Conservation (phyloP, 352 stramenopile species). For the Globisporangium emineosum region DNA sequence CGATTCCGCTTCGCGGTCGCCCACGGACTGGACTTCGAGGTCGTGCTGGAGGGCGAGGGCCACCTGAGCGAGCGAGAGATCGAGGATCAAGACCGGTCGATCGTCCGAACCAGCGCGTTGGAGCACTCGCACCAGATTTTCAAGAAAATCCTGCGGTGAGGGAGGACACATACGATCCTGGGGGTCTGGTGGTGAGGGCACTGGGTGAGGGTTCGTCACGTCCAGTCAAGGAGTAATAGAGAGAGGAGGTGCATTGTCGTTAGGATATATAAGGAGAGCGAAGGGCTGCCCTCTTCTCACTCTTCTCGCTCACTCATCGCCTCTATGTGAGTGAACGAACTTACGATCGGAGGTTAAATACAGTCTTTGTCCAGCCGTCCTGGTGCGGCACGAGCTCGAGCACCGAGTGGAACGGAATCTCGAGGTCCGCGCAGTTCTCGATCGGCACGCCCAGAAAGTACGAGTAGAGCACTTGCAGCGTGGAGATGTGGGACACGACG, state of each 20-base stretch:
- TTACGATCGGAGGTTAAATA: constrained; percentile 75
- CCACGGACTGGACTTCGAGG: constrained; percentile 58
- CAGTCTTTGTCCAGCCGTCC: constrained; percentile 78
- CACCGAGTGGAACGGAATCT: constrained; percentile 85
- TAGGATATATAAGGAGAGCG: neutral
- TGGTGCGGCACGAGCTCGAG: constrained; percentile 79
- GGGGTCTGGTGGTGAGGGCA: neutral
- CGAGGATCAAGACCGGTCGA: constrained; percentile 44
- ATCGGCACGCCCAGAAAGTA: constrained; percentile 84
- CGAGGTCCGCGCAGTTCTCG: constrained; percentile 66
- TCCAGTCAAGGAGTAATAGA: neutral
- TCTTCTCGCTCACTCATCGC: neutral
- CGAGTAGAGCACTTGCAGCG: constrained; percentile 83
- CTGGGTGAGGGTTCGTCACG: neutral
- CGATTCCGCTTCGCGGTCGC: constrained; percentile 68
- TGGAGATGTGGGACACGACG: constrained; percentile 86
- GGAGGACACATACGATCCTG: neutral
- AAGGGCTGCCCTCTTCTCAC: neutral
- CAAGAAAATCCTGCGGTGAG: constrained; percentile 24
- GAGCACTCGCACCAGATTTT: constrained; percentile 57
- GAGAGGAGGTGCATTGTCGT: constrained; percentile 7
- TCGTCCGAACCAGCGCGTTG: constrained; percentile 36
- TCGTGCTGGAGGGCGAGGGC: constrained; percentile 66
- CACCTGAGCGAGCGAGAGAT: constrained; percentile 54
- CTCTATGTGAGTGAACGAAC: neutral